Percentiles rank a stretch among this genome's conserved stretches.
Conservation (phyloP, 1,139 yeast species). For the Lodderomyces orthopsilosis region DNA sequence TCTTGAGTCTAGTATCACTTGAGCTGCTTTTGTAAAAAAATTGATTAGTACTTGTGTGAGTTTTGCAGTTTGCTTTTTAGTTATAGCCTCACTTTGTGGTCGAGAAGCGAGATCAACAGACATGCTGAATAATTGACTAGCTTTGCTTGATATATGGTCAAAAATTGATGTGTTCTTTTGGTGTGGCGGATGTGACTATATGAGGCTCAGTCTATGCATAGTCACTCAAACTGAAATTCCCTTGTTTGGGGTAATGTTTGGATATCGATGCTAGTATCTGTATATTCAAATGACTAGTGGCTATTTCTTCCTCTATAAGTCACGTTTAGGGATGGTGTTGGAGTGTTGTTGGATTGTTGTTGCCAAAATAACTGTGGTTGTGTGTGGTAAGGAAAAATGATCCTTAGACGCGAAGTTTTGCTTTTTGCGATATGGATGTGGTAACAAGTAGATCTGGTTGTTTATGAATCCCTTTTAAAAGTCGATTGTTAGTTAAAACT, state of each 20-base stretch:
- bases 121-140: neutral
- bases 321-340: no score
- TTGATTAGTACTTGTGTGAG: conserved; percentile 53
- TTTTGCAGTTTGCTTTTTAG: conserved; percentile 30
- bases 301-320: no score
- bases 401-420: conserved; percentile 1
- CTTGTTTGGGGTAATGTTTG: neutral
- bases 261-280: no score
- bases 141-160: neutral
- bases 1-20: conserved; percentile 35
- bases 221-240: neutral
- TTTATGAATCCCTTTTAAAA: no score
- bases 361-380: conserved; percentile 1
- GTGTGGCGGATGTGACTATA: conserved; percentile 1
- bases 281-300: no score
- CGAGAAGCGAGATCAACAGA: neutral
- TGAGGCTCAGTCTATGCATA: neutral
- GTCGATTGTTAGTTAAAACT: no score
- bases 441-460: neutral
- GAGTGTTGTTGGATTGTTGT: no score
- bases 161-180: neutral
- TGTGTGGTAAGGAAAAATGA: neutral
- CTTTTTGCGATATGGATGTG: no score
- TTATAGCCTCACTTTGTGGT: conserved; percentile 3
- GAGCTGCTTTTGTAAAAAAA: conserved; percentile 72